Percentiles rank a stretch among this genome's conserved stretches.
These are phyloP conservation scores for Lodderomyces elongisporus DNA, from an alignment of 1,139 yeast genomes.

Conservation along the genomic window DNA sequence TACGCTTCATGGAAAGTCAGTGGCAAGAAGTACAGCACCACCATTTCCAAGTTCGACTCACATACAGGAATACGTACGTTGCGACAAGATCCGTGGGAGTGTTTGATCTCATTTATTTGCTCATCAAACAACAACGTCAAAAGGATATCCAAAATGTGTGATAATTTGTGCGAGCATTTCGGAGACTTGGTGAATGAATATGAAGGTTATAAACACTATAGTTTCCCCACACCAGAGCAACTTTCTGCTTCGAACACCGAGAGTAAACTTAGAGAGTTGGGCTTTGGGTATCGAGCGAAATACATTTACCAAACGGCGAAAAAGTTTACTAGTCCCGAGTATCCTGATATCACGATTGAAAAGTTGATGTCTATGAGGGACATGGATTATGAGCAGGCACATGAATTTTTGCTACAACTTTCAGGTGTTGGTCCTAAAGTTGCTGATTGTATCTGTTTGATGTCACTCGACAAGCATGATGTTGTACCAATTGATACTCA, in stretches of 20 bases:
- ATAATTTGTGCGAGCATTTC: conserved; percentile 63
- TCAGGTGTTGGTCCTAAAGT: conserved; percentile 97
- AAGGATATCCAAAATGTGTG: conserved; percentile 91
- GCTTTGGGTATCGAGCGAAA: conserved; percentile 92
- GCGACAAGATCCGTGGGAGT: conserved; percentile 97
- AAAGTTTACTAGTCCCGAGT: conserved; percentile 33
- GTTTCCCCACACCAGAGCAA: conserved; percentile 67
- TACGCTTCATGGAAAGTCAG: conserved; percentile 57
- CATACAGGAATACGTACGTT: conserved; percentile 76
- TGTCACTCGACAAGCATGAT: conserved; percentile 86
- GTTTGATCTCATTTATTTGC: conserved; percentile 82
- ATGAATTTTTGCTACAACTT: conserved; percentile 59
- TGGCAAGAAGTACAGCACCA: conserved; percentile 38
- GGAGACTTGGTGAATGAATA: conserved; percentile 58
- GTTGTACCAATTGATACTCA: conserved; percentile 96
- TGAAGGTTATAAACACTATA: conserved; percentile 53
- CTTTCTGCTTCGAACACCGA: conserved; percentile 39
- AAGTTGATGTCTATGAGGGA: conserved; percentile 36
- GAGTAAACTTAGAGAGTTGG: conserved; percentile 47
- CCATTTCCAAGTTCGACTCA: conserved; percentile 29
- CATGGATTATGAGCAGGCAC: conserved; percentile 51
- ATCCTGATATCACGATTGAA: conserved; percentile 28
- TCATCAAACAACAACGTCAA: conserved; percentile 95
- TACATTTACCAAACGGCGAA: conserved; percentile 76
- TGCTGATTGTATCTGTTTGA: conserved; percentile 84